A percentile compares a stretch with the other conserved stretches of the same genome.
Conservation (phyloP, 202 grass and related monocot species). For the Saccharum hybrid region DNA sequence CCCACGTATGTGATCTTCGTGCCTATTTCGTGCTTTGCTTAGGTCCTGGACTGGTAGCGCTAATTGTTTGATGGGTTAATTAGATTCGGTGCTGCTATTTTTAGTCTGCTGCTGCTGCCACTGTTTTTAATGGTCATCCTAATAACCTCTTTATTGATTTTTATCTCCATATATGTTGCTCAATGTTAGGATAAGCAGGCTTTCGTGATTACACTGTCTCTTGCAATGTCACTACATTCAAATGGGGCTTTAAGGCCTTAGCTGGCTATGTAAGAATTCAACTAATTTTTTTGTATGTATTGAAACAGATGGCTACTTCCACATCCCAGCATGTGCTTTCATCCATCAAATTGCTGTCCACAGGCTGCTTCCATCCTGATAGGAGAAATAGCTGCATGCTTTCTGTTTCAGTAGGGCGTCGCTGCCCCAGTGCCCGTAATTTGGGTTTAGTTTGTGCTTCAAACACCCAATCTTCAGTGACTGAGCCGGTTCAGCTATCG, state of each 20-base stretch:
- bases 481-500: constrained; percentile 55
- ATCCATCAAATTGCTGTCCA: constrained; percentile 45
- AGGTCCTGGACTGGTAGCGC: neutral
- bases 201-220: neutral
- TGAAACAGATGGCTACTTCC: constrained; percentile 66
- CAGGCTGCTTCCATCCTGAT: constrained; percentile 21
- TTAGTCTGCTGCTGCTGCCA: neutral
- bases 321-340: constrained; percentile 57
- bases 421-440: constrained; percentile 29
- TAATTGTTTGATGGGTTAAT: neutral
- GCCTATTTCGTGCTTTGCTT: neutral
- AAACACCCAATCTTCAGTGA: constrained; percentile 61
- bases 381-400: constrained; percentile 25
- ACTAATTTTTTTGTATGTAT: constrained; percentile 17
- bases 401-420: constrained; percentile 32
- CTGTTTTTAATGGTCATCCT: neutral
- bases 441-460: constrained; percentile 51
- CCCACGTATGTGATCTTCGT: constrained; percentile 28
- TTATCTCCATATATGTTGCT: neutral
- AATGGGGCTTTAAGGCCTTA: neutral
- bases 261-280: neutral
- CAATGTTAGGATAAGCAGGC: neutral
- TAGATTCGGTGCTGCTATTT: neutral
- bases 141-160: neutral
- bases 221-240: neutral